These are phyloP conservation scores for Calocera viscosa DNA, from an alignment of 768 basidiomycete genomes.

Conservation along the genomic window DNA sequence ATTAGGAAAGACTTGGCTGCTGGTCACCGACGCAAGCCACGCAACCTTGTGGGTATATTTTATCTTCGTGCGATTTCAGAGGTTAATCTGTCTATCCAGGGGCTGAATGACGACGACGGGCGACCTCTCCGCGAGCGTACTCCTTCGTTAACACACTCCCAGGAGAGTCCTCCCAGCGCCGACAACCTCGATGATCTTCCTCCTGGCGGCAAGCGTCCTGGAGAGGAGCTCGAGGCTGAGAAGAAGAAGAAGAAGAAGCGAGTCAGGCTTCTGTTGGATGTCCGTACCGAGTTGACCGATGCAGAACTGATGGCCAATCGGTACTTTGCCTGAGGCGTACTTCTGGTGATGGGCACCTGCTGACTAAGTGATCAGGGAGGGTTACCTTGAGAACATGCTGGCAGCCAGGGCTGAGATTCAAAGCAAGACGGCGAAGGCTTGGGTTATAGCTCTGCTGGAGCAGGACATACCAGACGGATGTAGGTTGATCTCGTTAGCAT, in stretches of 20 bases:
- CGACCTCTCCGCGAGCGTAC: background rate
- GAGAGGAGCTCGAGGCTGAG: background rate
- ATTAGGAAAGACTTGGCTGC: background rate
- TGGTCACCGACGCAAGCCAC: background rate
- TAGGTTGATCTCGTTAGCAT: background rate
- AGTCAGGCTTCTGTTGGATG: slow-evolving; percentile 48
- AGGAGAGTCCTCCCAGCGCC: slow-evolving; percentile 1
- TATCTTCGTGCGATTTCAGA: background rate
- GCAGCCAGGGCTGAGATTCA: background rate
- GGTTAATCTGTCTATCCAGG: background rate
- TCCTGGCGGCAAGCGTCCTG: background rate
- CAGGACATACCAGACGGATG: background rate
- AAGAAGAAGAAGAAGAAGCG: slow-evolving; percentile 37
- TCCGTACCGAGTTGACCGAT: slow-evolving; percentile 67
- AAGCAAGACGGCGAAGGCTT: background rate
- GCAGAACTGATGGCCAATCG: slow-evolving; percentile 56
- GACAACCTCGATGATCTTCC: background rate
- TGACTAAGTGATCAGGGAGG: background rate
- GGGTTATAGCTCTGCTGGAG: background rate
- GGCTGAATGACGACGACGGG: background rate
- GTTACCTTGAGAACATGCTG: background rate
- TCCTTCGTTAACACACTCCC: background rate
- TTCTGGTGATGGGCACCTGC: too few species aligned
- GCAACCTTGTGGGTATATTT: background rate
- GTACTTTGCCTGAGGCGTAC: background rate